phyloP scores from a whole-genome alignment of 805 yeast species.

The Spencermartinsiella europaea region DNA sequence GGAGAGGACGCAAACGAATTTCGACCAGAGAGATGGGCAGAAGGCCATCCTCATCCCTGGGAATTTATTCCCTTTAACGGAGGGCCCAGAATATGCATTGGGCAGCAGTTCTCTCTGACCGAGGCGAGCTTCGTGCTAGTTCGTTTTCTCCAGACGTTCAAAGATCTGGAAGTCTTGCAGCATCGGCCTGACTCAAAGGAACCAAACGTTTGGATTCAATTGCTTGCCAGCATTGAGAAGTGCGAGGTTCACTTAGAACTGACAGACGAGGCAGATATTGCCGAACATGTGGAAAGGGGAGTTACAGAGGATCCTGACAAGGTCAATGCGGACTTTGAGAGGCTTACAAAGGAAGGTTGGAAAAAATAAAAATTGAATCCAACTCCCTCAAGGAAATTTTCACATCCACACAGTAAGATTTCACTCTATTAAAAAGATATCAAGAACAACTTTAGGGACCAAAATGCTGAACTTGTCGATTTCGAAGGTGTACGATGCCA shows the following conservation, averaged over 20 bases:
- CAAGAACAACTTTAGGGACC: too few species aligned
- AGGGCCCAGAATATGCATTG: constrained; percentile 51
- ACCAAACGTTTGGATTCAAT: neutral
- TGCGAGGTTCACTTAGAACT: neutral
- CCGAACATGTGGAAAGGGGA: neutral
- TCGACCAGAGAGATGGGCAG: constrained; percentile 45
- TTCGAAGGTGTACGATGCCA: too few species aligned
- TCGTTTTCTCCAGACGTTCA: constrained; percentile 32
- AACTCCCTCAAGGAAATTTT: too few species aligned
- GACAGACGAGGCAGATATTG: neutral
- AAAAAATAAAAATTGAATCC: too few species aligned
- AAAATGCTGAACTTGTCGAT: too few species aligned
- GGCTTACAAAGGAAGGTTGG: too few species aligned
- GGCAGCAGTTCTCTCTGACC: constrained; percentile 52
- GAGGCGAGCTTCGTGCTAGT: constrained; percentile 43
- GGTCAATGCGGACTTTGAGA: neutral
- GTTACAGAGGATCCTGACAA: neutral
- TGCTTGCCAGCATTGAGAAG: neutral
- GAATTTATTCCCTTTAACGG: constrained; percentile 50
- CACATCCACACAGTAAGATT: too few species aligned
- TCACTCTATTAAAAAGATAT: too few species aligned
- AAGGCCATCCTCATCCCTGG: constrained; percentile 35
- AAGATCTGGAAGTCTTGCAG: neutral
- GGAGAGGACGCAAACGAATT: constrained; percentile 42
- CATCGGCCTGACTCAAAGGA: neutral